Percentiles rank a stretch among this genome's conserved stretches.
phyloP scores from a whole-genome alignment of 306 rosid genomes.

The Rubus parviflorus region DNA sequence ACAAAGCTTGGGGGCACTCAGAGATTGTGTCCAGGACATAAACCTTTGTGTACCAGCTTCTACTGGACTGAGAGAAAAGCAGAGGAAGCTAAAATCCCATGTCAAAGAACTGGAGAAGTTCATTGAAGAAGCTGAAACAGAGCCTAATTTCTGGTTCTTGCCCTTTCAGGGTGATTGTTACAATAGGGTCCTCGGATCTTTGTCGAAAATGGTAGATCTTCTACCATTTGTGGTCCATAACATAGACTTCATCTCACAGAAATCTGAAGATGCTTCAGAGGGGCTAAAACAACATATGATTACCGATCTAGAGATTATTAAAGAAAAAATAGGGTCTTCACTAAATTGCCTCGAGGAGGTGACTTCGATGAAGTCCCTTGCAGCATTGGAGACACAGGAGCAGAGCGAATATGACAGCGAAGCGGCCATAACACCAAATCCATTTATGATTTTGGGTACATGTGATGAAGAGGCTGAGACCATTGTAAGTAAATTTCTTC shows the following conservation, averaged over 20 bases:
- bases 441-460: conserved; percentile 25
- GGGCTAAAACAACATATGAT: conserved; percentile 35
- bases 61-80: conserved; percentile 37
- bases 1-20: conserved; percentile 40
- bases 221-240: conserved; percentile 33
- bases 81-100: conserved; percentile 41
- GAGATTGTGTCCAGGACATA: conserved; percentile 45
- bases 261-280: conserved; percentile 10
- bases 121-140: conserved; percentile 58
- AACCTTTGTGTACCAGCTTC: conserved; percentile 23
- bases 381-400: conserved; percentile 33
- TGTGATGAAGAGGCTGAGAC: conserved; percentile 40
- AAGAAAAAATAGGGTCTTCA: conserved; percentile 36
- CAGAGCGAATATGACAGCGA: conserved; percentile 44
- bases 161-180: conserved; percentile 59
- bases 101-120: conserved; percentile 41
- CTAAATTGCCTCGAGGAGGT: conserved; percentile 36
- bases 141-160: conserved; percentile 80
- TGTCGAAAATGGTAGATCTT: conserved; percentile 49
- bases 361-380: conserved; percentile 31
- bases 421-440: conserved; percentile 35
- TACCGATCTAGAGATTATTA: conserved; percentile 43
- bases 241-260: conserved; percentile 40
- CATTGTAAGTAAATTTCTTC: conserved; percentile 48
- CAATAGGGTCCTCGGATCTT: conserved; percentile 46